Conservation (phyloP, 352 stramenopile genomes). For the Phytophthora sp. region DNA sequence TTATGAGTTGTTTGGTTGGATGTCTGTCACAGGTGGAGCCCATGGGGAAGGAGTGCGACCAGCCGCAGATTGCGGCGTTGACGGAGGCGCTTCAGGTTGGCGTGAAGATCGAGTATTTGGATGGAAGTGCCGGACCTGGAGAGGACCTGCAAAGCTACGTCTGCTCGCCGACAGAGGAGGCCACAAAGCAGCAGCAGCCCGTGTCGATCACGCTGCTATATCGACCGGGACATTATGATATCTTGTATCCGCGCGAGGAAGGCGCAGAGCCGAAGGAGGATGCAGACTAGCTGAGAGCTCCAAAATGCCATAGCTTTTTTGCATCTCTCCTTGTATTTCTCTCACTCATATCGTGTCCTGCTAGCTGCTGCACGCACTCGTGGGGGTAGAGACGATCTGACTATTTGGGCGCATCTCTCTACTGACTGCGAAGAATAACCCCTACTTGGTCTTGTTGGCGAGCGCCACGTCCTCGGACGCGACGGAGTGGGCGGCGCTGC, state of each 20-base stretch:
- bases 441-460: constrained; percentile 67
- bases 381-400: constrained; percentile 1
- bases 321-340: constrained; percentile 24
- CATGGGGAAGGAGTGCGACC: constrained; percentile 94
- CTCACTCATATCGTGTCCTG: constrained; percentile 1
- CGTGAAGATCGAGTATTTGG: constrained; percentile 94
- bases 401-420: constrained; percentile 3
- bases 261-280: constrained; percentile 6
- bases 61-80: constrained; percentile 92
- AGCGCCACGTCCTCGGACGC: constrained; percentile 64
- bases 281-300: constrained; percentile 4
- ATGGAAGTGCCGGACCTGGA: constrained; percentile 69
- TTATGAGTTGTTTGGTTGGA: constrained; percentile 4
- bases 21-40: constrained; percentile 82
- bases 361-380: constrained; percentile 4
- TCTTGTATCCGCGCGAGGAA: constrained; percentile 81
- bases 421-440: constrained; percentile 10
- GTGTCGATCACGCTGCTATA: constrained; percentile 89
- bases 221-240: constrained; percentile 95
- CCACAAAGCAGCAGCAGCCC: constrained; percentile 20
- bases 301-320: constrained; percentile 16
- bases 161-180: constrained; percentile 40
- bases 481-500: constrained; percentile 81
- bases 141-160: constrained; percentile 72
- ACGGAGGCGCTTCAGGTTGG: constrained; percentile 90